Evolutionary conservation across 139 green algal genomes (phyloP).

Genomic region (Asterochloris sp.): DNA sequence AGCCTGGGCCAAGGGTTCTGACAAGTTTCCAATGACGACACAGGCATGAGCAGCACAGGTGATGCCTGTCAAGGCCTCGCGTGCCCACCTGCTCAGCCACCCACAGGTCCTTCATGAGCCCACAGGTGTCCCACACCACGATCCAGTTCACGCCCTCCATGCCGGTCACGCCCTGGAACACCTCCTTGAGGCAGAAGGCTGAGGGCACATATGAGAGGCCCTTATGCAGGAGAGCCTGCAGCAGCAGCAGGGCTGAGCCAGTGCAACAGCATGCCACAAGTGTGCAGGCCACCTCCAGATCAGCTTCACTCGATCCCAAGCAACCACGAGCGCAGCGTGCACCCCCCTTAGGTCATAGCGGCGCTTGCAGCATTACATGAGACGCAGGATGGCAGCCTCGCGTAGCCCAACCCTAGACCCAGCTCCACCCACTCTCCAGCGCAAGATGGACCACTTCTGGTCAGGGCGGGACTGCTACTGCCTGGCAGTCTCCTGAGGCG

Average conservation of each 20-base stretch:
- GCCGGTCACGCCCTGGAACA: constrained; percentile 8
- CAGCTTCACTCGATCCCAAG: neutral
- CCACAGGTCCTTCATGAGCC: constrained; percentile 1
- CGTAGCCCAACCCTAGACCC: neutral
- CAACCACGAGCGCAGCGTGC: neutral
- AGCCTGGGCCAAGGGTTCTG: too few relatives aligned
- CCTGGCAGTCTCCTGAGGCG: too few relatives aligned
- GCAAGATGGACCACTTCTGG: too few relatives aligned
- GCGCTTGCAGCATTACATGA: neutral
- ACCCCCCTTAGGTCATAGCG: neutral
- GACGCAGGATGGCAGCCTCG: neutral
- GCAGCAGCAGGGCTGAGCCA: neutral
- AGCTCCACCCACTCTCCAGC: neutral
- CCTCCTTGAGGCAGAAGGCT: constrained; percentile 11
- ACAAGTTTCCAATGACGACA: too few relatives aligned
- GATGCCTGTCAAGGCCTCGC: too few relatives aligned
- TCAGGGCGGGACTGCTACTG: too few relatives aligned
- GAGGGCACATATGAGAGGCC: constrained; percentile 5
- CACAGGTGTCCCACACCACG: constrained; percentile 12
- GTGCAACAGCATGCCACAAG: neutral
- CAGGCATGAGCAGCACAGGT: too few relatives aligned
- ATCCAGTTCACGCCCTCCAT: constrained; percentile 11
- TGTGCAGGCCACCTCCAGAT: neutral
- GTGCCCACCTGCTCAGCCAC: constrained; percentile 4
- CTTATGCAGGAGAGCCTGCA: constrained; percentile 1